Conservation (phyloP, 768 basidiomycete genomes). For the Termitomyces sp. region DNA sequence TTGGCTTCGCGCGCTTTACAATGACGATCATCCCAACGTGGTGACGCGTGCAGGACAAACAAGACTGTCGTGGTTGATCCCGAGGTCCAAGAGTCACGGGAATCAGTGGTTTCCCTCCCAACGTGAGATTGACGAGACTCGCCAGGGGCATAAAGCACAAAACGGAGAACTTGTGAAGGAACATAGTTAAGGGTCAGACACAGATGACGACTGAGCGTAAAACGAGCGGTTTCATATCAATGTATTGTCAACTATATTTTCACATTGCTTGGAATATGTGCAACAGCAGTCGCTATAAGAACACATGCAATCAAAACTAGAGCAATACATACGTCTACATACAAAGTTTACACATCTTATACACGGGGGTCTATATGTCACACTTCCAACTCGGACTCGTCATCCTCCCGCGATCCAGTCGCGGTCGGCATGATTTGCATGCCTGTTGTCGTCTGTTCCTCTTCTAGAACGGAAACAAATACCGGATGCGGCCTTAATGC, state of each 20-base stretch:
- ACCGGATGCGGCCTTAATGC: neutral
- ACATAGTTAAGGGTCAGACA: neutral
- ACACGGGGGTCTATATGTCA: neutral
- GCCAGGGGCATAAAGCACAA: neutral
- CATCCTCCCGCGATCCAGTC: neutral
- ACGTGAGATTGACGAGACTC: neutral
- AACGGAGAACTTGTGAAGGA: neutral
- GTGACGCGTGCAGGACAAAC: neutral
- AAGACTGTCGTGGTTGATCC: neutral
- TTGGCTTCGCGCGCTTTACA: neutral
- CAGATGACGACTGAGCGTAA: neutral
- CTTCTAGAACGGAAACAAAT: conserved; percentile 17
- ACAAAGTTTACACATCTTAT: neutral
- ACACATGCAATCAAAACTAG: too few species aligned
- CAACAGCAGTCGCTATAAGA: too few species aligned
- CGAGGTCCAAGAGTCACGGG: neutral
- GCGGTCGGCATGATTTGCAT: conserved; percentile 4
- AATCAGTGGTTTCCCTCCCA: neutral
- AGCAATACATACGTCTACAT: neutral
- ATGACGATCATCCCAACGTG: neutral
- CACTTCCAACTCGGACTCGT: neutral
- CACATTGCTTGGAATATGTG: too few species aligned
- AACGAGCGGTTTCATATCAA: neutral
- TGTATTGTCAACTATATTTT: neutral
- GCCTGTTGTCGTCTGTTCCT: conserved; percentile 11